These are phyloP conservation scores for Naganishia albida DNA, from an alignment of 1,284 basidiomycete species.

Conservation along the genomic window DNA sequence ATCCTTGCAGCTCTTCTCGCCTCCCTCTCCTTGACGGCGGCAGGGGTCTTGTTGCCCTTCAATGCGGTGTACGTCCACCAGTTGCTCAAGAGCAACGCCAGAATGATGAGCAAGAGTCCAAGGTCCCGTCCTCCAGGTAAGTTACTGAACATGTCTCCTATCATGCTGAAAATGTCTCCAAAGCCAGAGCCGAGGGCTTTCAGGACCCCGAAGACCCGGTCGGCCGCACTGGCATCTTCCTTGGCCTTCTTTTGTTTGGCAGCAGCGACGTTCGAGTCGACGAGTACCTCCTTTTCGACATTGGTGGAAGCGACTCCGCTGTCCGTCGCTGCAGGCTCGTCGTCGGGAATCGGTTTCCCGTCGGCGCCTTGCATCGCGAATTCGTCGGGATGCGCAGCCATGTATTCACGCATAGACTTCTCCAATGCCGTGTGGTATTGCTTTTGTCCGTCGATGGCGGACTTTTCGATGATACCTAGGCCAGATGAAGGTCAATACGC, in stretches of 20 bases:
- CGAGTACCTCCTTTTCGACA: conserved; percentile 51
- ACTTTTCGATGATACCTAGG: conserved; percentile 87
- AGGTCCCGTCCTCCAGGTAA: conserved; percentile 52
- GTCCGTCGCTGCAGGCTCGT: neutral
- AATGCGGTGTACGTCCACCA: conserved; percentile 48
- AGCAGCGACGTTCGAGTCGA: conserved; percentile 37
- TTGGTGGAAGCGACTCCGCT: conserved; percentile 31
- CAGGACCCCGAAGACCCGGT: conserved; percentile 72
- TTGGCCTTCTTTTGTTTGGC: conserved; percentile 43
- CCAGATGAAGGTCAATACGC: neutral
- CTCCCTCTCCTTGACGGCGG: conserved; percentile 32
- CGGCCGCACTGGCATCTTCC: conserved; percentile 64
- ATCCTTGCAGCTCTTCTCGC: conserved; percentile 15
- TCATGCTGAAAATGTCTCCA: conserved; percentile 56
- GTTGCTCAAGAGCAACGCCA: conserved; percentile 72
- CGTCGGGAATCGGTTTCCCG: conserved; percentile 35
- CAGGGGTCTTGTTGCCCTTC: conserved; percentile 34
- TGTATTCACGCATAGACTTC: conserved; percentile 75
- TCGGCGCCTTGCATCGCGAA: conserved; percentile 71
- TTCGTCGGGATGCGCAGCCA: conserved; percentile 81
- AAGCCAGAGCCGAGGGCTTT: conserved; percentile 68
- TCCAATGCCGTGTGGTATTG: conserved; percentile 83
- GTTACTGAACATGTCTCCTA: conserved; percentile 71
- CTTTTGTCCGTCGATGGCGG: conserved; percentile 92
- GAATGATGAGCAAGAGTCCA: conserved; percentile 70